A percentile compares a stretch with the other conserved stretches of the same genome.
phyloP scores from a whole-genome alignment of 2,329 filamentous ascomycete genomes.

The Fusarium sp. region DNA sequence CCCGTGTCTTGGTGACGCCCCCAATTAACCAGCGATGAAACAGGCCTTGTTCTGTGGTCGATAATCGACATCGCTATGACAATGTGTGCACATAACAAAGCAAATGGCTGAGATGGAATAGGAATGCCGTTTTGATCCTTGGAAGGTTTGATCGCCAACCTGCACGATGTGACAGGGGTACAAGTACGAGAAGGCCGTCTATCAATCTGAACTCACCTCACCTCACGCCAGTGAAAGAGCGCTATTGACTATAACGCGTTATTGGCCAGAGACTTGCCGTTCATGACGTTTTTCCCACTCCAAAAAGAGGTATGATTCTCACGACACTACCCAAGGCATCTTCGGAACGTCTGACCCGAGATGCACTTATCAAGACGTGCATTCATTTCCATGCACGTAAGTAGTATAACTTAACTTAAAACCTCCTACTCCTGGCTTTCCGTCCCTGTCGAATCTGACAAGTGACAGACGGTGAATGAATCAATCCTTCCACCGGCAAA shows the following conservation, averaged over 20 bases:
- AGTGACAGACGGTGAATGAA: constrained; percentile 14
- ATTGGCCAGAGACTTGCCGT: background rate
- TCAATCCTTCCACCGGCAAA: background rate
- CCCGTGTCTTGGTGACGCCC: background rate
- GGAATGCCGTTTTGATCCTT: background rate
- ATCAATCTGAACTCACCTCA: background rate
- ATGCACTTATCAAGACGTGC: background rate
- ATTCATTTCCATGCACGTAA: constrained; percentile 7
- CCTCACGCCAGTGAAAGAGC: background rate
- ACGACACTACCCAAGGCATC: background rate
- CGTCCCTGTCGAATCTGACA: constrained; percentile 17
- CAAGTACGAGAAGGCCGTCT: background rate
- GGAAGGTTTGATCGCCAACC: constrained; percentile 7
- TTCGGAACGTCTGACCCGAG: background rate
- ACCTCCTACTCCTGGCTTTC: background rate
- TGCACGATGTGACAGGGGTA: constrained; percentile 12
- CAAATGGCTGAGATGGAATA: background rate
- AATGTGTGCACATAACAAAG: background rate
- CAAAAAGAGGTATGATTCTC: background rate
- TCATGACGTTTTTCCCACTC: background rate
- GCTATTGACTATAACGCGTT: constrained; percentile 5
- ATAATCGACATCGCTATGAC: background rate
- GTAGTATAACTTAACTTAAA: background rate
- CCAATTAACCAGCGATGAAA: background rate
- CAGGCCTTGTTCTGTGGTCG: background rate